Evolutionary conservation across 208 protist species (phyloP), one percentile per base, ranked within the genome.

Genomic region (Trypanosoma cruzi): DNA sequence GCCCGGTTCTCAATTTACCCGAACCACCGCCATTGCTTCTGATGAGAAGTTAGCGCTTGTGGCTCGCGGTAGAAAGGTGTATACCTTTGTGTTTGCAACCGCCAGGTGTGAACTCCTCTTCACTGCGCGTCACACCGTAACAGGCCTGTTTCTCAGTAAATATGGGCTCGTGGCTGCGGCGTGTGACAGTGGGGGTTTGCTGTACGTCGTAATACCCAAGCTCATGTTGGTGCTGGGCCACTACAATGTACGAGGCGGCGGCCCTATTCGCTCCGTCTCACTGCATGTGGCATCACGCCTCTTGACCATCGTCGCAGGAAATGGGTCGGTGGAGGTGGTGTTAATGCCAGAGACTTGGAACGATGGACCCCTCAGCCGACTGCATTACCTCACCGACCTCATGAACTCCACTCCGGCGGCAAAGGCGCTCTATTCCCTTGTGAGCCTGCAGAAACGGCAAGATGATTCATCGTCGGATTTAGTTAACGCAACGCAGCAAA

Each of bases 291-390:
- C 60, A 14, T 74, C 83, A 16, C 60, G 69, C 36, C 55, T 85
- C 31, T 72, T 94, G 72, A 75, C 75, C 18, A 64, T 94, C n/a
- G 88, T 91, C 29, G 79, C 82, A 56, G 60, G 54, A 2, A 18
- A 65, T 48, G 85, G 85, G 18, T 75, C 69, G 14, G 84, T 86
- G 24, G 88, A 94, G 73, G 75, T 94, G 16, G 83, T 84, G 14
- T 60, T 73, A 66, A 72, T 89, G 64, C 83, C 85, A 14, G 37
- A 55, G 29, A 22, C 50, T 0, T 72, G 46, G 52, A 32, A 22
- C 29, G 37, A 57, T n/a, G 28, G 28, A 20, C 0, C 53, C 4
- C 16, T 24, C 48, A 26, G 24, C 22, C 18, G 24, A 4, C 11
- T 52, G 18, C 18, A 52, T 6, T 11, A 8, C 16, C 5, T 8